Evolutionary conservation across 1,284 basidiomycete genomes (phyloP), one percentile per base, ranked within the genome.

Genomic region (Xanthoconium separans): DNA sequence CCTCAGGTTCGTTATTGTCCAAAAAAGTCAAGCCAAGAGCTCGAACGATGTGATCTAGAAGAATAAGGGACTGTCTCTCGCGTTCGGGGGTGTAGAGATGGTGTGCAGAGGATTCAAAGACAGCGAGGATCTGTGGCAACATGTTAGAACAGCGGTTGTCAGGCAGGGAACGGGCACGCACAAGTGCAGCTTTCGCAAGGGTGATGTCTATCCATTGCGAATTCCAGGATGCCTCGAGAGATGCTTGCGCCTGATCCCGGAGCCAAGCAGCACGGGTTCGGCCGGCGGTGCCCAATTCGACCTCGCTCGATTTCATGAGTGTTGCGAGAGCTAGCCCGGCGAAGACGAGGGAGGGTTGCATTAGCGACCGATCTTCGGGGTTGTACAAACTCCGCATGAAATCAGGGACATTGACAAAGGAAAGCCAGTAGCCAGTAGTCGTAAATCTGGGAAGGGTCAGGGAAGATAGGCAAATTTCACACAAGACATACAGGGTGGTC

Each of bases 31-130:
- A 75, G 4, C 73, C 71, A 4, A 86, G 75, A 8, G 68, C 69
- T 22, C 73, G 75, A 58, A 91, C 79, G 58, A 89, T 80, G 45
- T 77, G 73, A 67, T 91, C 89, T 34, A 91, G 76, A 37, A 78
- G 73, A 44, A 76, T 61, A 13, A 91, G 70, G 0, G 86, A 77
- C 31, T 70, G 70, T 34, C 74, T 72, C n/a, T 82, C 77, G 20
- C 83, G 77, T 31, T 78, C 75, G 8, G 78, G 73, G 27, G 76
- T 78, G 64, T 88, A 79, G 34, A 79, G 74, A 10, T 87, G 86
- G 56, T 91, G 85, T 7, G 83, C 80, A 2, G 86, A 90, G 0
- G 81, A 78, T 67, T 91, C 89, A 65, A 87, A 91, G 3, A 90
- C 71, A 3, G 86, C 83, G 11, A 91, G 74, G 44, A 90, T 79